These are phyloP conservation scores for Amauroascus verrucosus DNA, from an alignment of 2,329 filamentous ascomycete species.

Conservation along the genomic window DNA sequence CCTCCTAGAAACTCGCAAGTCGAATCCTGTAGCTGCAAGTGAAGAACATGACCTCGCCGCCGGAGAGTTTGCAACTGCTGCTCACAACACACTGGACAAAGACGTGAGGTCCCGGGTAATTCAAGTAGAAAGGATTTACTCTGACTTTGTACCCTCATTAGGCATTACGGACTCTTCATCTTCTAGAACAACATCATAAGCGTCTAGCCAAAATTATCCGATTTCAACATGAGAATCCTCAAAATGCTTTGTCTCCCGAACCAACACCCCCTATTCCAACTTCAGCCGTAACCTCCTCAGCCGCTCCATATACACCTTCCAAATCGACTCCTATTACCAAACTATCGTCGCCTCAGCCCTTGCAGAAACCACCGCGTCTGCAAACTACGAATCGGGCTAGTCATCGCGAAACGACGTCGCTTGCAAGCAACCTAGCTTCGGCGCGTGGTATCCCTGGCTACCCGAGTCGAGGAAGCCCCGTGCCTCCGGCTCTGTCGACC, in stretches of 20 bases:
- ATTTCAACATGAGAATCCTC: conserved; percentile 50
- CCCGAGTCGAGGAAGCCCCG: conserved; percentile 51
- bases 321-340: conserved; percentile 16
- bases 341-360: conserved; percentile 25
- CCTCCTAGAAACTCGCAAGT: conserved; percentile 56
- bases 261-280: neutral
- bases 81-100: conserved; percentile 55
- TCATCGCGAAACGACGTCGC: conserved; percentile 63
- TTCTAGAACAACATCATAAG: conserved; percentile 81
- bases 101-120: conserved; percentile 36
- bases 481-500: conserved; percentile 61
- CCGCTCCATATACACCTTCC: conserved; percentile 15
- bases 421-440: conserved; percentile 78
- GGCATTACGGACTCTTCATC: conserved; percentile 69
- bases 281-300: conserved; percentile 6
- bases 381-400: conserved; percentile 37
- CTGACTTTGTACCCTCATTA: conserved; percentile 38
- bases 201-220: conserved; percentile 73
- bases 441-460: conserved; percentile 62
- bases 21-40: conserved; percentile 68
- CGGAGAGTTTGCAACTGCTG: conserved; percentile 74
- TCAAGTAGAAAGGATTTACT: neutral
- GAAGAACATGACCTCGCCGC: conserved; percentile 83
- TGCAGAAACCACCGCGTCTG: conserved; percentile 33
- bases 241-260: conserved; percentile 11